phyloP scores from a whole-genome alignment of 768 basidiomycete genomes.

The Calocera cornea region DNA sequence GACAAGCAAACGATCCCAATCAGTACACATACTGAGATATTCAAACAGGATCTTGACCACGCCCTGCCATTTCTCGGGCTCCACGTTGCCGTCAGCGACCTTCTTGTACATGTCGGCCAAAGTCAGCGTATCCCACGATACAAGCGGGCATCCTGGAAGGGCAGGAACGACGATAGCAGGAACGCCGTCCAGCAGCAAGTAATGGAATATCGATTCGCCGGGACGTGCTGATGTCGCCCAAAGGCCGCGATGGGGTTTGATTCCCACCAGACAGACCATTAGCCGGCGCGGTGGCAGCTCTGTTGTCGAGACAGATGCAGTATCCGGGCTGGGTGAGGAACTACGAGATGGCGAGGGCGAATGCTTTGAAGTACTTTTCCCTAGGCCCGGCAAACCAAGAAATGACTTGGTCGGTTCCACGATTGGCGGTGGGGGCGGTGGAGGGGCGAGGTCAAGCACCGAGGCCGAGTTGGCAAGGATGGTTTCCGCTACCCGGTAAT shows the following conservation, averaged over 20 bases:
- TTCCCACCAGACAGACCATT: conserved; percentile 41
- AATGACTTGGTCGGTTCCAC: background rate
- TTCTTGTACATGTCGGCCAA: conserved; percentile 45
- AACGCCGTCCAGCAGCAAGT: conserved; percentile 47
- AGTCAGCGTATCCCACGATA: conserved; percentile 51
- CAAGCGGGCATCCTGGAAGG: conserved; percentile 44
- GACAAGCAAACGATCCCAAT: conserved; percentile 42
- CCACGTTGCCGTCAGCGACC: conserved; percentile 20
- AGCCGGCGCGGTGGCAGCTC: conserved; percentile 35
- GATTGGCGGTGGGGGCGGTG: conserved; percentile 13
- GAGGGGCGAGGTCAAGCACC: conserved; percentile 33
- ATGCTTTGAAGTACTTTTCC: background rate
- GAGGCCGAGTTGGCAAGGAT: conserved; percentile 43
- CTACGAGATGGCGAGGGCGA: background rate
- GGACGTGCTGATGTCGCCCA: conserved; percentile 50
- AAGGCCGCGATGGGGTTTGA: conserved; percentile 46
- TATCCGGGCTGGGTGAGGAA: background rate
- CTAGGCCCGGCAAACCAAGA: background rate
- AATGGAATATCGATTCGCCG: conserved; percentile 48
- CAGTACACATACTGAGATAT: conserved; percentile 46
- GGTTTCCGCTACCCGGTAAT: conserved; percentile 46
- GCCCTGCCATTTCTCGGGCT: conserved; percentile 32
- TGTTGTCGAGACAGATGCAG: background rate
- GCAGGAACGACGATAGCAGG: conserved; percentile 47
- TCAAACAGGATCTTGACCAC: conserved; percentile 44